Evolutionary conservation across 192 early-diverging fungal genomes (phyloP), one percentile per base, ranked within the genome.

Genomic region (Neocallimastix lanati): DNA sequence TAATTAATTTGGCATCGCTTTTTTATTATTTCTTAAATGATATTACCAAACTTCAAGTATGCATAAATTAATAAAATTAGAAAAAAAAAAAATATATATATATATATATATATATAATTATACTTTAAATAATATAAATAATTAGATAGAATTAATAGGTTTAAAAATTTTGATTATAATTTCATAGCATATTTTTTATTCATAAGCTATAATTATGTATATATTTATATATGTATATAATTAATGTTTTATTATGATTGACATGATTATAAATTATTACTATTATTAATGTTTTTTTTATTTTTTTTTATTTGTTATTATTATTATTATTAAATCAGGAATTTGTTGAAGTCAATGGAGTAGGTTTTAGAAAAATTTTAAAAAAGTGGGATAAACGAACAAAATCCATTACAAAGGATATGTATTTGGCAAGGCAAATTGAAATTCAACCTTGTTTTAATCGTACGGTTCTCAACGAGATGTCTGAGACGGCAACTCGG

Each of bases 311-410:
- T n/a, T n/a, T n/a, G n/a, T n/a, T n/a, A n/a, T n/a, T 25, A 33
- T 13, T 29, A 76, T 13, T 28, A 12, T 3, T 15, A 11, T 33
- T 81, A 27, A 12, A 29, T 21, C 83, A 95, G 91, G 96, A 95
- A 89, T 99, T 95, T 86, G 95, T 99, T 38, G 94, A 98, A 84
- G 89, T 98, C 38, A 99, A 99, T 84, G 92, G 89, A 30, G 94
- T 93, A 27, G 98, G 97, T 30, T 99, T 99, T 83, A 87, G 96
- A 33, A 99, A 99, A 89, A 99, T 99, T 77, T 83, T 99, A 78
- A 99, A 99, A 84, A 99, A 99, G 85, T 99, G 96, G 96, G 98
- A 99, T 90, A 99, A 99, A 87, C 91, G 98, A 33, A 93, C 94
- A 77, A 98, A 98, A 85, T 94, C 95, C 5, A 93, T 92, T 77